phyloP scores from a whole-genome alignment of 176 grass and related monocot genomes.

The Carex littledalei region DNA sequence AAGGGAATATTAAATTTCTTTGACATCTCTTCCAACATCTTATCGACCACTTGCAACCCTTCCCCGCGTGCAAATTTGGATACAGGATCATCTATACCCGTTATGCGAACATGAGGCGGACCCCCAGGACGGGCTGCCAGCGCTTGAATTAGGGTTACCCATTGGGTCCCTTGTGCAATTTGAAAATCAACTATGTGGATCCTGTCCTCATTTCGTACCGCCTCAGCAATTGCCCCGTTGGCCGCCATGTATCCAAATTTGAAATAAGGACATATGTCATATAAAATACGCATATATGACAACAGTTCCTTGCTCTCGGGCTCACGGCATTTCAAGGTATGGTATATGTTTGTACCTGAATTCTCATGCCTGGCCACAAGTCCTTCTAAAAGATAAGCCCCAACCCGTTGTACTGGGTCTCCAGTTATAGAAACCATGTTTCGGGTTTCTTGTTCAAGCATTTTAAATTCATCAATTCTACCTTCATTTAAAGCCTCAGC shows the following conservation, averaged over 20 bases:
- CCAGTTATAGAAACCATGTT: constrained; percentile 64
- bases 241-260: constrained; percentile 99
- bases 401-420: constrained; percentile 75
- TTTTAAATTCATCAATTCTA: constrained; percentile 58
- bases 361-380: constrained; percentile 71
- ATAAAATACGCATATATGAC: constrained; percentile 84
- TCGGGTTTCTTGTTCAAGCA: constrained; percentile 54
- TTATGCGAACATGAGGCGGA: constrained; percentile 84
- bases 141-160: constrained; percentile 93
- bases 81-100: constrained; percentile 71
- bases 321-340: constrained; percentile 48
- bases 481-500: constrained; percentile 62
- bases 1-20: constrained; percentile 84
- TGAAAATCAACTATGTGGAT: constrained; percentile 99
- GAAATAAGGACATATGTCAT: constrained; percentile 90
- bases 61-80: constrained; percentile 67
- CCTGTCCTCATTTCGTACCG: constrained; percentile 65
- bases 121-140: constrained; percentile 79
- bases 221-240: constrained; percentile 95
- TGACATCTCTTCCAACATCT: constrained; percentile 75
- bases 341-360: constrained; percentile 80
- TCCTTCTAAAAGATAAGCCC: constrained; percentile 85
- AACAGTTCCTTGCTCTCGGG: constrained; percentile 83
- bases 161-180: constrained; percentile 97
- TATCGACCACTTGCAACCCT: constrained; percentile 63